phyloP scores from a whole-genome alignment of 768 basidiomycete species.

The Fomitopsis pulvina region DNA sequence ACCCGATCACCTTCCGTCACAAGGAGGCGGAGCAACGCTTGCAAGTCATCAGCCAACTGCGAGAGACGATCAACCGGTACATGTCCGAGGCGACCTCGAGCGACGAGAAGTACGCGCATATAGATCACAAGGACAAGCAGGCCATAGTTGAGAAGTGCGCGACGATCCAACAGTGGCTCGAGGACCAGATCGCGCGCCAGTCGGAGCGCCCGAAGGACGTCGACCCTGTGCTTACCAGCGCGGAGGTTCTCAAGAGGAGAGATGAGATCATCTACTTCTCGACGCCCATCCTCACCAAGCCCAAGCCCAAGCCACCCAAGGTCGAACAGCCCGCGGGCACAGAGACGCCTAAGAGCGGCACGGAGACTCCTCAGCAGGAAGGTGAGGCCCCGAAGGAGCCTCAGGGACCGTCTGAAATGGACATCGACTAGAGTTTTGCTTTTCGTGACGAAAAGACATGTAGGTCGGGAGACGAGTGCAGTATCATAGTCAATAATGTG shows the following conservation, averaged over 20 bases:
- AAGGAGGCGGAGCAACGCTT: constrained; percentile 80
- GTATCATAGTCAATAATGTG: constrained; percentile 3
- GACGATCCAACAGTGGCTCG: constrained; percentile 90
- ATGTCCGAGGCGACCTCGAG: constrained; percentile 71
- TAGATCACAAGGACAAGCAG: constrained; percentile 85
- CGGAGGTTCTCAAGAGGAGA: constrained; percentile 83
- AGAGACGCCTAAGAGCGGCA: constrained; percentile 66
- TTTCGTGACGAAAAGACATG: not conserved
- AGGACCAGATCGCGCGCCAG: constrained; percentile 86
- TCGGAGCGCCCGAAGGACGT: constrained; percentile 84
- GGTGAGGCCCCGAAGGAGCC: constrained; percentile 26
- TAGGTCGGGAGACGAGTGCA: constrained; percentile 2
- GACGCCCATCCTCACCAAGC: constrained; percentile 83
- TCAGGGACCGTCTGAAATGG: constrained; percentile 71
- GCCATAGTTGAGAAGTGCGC: constrained; percentile 84
- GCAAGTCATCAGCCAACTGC: constrained; percentile 62
- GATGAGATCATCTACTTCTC: constrained; percentile 91
- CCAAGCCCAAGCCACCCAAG: constrained; percentile 83
- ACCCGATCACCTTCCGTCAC: constrained; percentile 80
- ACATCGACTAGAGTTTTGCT: constrained; percentile 57
- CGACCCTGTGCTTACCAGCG: constrained; percentile 74
- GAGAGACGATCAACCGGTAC: constrained; percentile 87
- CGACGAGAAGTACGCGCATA: constrained; percentile 87
- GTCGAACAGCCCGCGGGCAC: constrained; percentile 43
- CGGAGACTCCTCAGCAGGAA: constrained; percentile 36